These are phyloP conservation scores for Speleostelium caveatum DNA, from an alignment of 78 protist species.

Conservation along the genomic window DNA sequence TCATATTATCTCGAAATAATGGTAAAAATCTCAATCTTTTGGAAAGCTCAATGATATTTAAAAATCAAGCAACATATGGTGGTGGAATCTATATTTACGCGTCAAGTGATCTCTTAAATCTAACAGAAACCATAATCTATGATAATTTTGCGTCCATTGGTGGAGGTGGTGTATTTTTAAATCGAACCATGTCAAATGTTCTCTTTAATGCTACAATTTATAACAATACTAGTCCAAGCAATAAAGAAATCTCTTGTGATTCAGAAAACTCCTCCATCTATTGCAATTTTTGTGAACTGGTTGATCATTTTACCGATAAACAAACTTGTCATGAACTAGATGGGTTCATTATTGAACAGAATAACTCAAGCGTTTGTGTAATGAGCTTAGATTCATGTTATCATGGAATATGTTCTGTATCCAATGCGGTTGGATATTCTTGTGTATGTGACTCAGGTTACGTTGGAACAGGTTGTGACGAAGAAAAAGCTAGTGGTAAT, in stretches of 20 bases:
- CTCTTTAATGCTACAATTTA: constrained; percentile 1
- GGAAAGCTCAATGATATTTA: neutral
- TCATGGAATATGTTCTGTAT: neutral
- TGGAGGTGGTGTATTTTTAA: constrained; percentile 40
- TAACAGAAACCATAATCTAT: neutral
- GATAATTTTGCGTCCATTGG: neutral
- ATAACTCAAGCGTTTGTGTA: neutral
- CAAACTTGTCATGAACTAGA: neutral
- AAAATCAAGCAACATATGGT: constrained; percentile 8
- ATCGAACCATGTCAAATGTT: neutral
- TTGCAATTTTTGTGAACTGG: neutral
- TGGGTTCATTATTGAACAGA: neutral
- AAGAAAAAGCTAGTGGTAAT: neutral
- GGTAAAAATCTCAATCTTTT: neutral
- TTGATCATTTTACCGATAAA: neutral
- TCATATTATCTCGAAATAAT: neutral
- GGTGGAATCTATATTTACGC: constrained; percentile 44
- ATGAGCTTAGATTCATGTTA: too few species aligned
- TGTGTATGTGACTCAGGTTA: neutral
- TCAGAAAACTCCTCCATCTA: neutral
- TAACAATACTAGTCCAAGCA: neutral
- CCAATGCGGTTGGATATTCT: neutral
- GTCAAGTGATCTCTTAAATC: neutral
- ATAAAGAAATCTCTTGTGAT: neutral
- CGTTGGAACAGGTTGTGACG: neutral